Evolutionary conservation across 2,329 filamentous ascomycete species (phyloP).

Genomic region (Aspergillus arachidicola): DNA sequence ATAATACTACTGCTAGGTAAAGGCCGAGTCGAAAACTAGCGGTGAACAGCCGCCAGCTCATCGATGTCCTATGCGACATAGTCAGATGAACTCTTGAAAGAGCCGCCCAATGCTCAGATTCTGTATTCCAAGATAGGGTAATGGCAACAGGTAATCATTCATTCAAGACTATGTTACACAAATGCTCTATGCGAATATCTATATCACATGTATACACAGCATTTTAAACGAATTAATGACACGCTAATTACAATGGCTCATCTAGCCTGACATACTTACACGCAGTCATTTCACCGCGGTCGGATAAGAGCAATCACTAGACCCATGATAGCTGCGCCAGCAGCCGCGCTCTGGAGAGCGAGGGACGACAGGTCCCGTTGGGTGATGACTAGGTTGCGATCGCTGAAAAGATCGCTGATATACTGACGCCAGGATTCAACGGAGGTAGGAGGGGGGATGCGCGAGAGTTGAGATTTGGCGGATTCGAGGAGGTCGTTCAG

Average conservation of each 20-base stretch:
- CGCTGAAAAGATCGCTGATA: conserved; percentile 65
- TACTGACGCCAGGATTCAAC: conserved; percentile 53
- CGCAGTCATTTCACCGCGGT: conserved; percentile 37
- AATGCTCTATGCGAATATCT: conserved; percentile 1
- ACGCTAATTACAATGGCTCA: conserved; percentile 4
- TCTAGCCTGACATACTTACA: conserved; percentile 18
- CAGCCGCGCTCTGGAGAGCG: conserved; percentile 66
- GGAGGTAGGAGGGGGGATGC: conserved; percentile 29
- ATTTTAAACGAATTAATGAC: background rate
- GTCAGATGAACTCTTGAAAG: background rate
- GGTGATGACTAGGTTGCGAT: conserved; percentile 63
- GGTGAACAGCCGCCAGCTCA: background rate
- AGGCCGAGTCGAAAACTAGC: background rate
- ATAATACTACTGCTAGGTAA: background rate
- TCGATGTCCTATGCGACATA: background rate
- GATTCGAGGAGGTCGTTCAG: conserved; percentile 16
- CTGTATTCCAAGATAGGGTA: background rate
- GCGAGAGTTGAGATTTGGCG: conserved; percentile 27
- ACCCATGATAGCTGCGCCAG: conserved; percentile 65
- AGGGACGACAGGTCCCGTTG: conserved; percentile 73
- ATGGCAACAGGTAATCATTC: background rate
- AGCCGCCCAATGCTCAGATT: background rate
- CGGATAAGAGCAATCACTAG: conserved; percentile 55
- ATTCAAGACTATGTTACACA: conserved; percentile 3
- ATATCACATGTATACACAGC: conserved; percentile 5